Evolutionary conservation across 2,329 filamentous ascomycete species (phyloP).

Genomic region (Aspergillus candidus): DNA sequence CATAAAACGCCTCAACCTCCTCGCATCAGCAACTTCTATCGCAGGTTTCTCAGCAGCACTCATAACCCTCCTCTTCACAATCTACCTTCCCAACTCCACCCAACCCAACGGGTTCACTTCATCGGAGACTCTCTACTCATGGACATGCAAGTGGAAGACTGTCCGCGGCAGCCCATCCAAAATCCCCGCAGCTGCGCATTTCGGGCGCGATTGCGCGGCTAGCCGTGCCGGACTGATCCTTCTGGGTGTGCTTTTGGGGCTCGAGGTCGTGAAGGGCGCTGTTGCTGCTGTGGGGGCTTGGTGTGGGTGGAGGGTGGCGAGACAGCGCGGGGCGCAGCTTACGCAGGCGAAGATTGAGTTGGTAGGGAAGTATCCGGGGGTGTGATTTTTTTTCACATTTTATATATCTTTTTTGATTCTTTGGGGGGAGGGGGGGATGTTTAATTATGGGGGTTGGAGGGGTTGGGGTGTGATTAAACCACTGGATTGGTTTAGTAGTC

Average conservation of each 20-base stretch:
- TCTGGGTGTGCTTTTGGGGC: constrained; percentile 28
- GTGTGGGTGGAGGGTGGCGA: constrained; percentile 26
- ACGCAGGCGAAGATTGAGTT: constrained; percentile 25
- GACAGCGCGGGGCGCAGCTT: constrained; percentile 19
- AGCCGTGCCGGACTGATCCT: constrained; percentile 33
- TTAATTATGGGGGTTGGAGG: too few species aligned
- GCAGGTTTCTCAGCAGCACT: constrained; percentile 33
- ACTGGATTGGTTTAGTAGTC: too few species aligned
- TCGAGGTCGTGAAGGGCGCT: constrained; percentile 31
- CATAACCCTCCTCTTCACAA: constrained; percentile 26
- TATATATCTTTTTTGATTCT: not conserved
- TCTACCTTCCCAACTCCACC: constrained; percentile 27
- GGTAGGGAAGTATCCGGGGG: constrained; percentile 18
- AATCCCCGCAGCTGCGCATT: constrained; percentile 27
- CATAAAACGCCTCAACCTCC: constrained; percentile 29
- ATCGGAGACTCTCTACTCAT: constrained; percentile 35
- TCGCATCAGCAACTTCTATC: constrained; percentile 28
- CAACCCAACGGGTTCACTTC: constrained; percentile 25
- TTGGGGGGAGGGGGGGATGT: too few species aligned
- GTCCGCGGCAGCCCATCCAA: constrained; percentile 10
- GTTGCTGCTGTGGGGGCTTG: constrained; percentile 25
- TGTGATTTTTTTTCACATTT: constrained; percentile 1
- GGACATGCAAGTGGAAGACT: constrained; percentile 37
- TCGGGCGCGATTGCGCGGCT: constrained; percentile 34
- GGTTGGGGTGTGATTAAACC: too few species aligned